Evolutionary conservation across 441 rosid species (phyloP), one percentile per base, ranked within the genome.

Genomic region (Jatropha multifida): DNA sequence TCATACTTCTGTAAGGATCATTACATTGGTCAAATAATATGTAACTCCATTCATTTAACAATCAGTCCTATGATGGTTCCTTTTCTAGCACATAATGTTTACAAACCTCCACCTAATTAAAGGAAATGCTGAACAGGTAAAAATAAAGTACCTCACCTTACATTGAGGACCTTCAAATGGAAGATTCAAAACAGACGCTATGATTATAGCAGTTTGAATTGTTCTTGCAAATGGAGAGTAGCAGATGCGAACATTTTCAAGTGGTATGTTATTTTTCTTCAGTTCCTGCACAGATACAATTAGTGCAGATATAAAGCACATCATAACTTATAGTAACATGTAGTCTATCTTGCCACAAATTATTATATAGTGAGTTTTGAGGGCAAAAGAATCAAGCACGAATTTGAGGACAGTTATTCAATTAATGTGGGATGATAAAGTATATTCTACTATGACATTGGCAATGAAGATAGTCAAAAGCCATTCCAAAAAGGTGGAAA

Each of bases 141-240:
- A 56, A 46, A 9, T 2, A 32, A 32, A 32, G 1, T 32, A 63
- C 13, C 77, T 77, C 54, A 90, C 97, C 93, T 85, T 90, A 78
- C 93, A 92, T 67, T 89, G 98, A 79, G 97, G 89, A 78, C 91
- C 87, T 41, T 85, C 89, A 77, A 93, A 91, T 2, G 92, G 90
- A 73, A 95, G 62, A 74, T 85, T 84, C 83, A 93, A 74, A 73
- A 84, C 90, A 41, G 93, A 90, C 13, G 94, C 91, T 68, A 82
- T 94, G 66, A 88, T 87, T 78, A 79, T 78, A 26, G 99, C 97
- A 13, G 97, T 93, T 87, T 92, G 95, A 65, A 80, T 84, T 46
- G 98, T 95, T 84, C 98, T 89, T 63, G 97, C 80, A 83, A 93
- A 95, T 5, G 98, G 98, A 5, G 99, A 93, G 84, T 90, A 95